Base-by-base conservation (phyloP, 2,329 filamentous ascomycete genomes). In the Periglandula ipomoeae region DNA sequence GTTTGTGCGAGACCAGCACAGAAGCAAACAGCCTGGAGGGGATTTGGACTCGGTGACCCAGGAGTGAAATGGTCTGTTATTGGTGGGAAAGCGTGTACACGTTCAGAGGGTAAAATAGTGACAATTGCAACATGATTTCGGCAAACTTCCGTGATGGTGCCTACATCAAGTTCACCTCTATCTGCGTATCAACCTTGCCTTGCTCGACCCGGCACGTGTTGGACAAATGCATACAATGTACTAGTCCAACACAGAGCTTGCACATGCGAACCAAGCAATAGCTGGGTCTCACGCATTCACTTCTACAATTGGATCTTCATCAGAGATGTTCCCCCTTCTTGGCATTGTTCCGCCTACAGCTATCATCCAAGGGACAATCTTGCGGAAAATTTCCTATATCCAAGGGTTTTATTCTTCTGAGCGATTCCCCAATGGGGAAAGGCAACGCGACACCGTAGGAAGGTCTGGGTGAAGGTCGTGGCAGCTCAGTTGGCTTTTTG, bases 401-500 rank as follows among this genome's bases (percentile, higher is more conserved):
- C 74, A 75, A 75, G 76, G 76, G 71, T 67, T 65, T 75, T 70
- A 54, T 64, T 81, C 75, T 81, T 69, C 76, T 76, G 75, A 79
- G 72, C 67, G 60, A 64, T 72, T 72, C 72, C 70, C 70, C 54
- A 47, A 50, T 53, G 60, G 67, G 67, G 69, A 73, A 75, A 74
- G 77, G 77, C 77, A 81, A 81, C 77, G 62, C 75, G 67, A 75
- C 77, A 79, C 76, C 76, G 77, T 81, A 63, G 69, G 61, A 60
- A 57, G 63, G 37, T 48, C 73, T 71, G 68, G 70, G 70, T 79
- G 76, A 75, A 68, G 76, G 77, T 81, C 77, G 77, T 81, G 77
- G 77, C 78, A 69, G 69, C 74, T 78, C 74, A 78, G 70, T 64
- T 70, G 66, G 71, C 75, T 81, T 80, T 80, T 81, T 81, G 76